Evolutionary conservation across 441 rosid genomes (phyloP), one percentile per base, ranked within the genome.

Genomic region (Codiaeum variegatum): DNA sequence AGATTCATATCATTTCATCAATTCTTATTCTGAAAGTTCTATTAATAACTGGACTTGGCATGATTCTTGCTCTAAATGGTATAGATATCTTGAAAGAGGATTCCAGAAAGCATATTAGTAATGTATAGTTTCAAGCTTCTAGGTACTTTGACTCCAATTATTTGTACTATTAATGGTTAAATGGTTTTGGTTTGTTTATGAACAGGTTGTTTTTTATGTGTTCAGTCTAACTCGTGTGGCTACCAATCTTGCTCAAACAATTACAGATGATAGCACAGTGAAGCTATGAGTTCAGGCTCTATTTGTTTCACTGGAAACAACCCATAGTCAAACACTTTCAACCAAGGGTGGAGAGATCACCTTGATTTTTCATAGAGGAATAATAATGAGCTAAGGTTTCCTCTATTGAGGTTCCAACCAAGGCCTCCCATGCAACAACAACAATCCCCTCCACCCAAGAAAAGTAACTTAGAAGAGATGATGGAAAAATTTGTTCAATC

Each of bases 181-280:
- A 5, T 31, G 40, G 42, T 49, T 11, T 61, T 4, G 34, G 11
- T 26, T 63, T 52, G 23, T 23, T 13, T 54, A 9, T 44, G 34
- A 66, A 10, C 86, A 85, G 93, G 42, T 87, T 51, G 86, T 79
- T 16, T 89, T 87, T 70, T 89, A 70, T 58, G 90, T 87, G 13
- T 89, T 89, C 83, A 81, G 69, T 75, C 93, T 88, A 4, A 80
- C 93, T 5, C 88, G 85, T 46, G 82, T 87, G 44, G 65, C 59
- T 62, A 78, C 83, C 74, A 84, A 75, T 66, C 83, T 89, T 61
- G 86, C 86, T 18, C 63, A 70, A 66, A 83, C 88, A 1, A 73
- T 87, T 38, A 87, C 90, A 51, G 79, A 62, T 49, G 77, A 87
- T 49, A 83, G 87, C 80, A 59, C 85, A 64, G 23, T 58, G 9